Evolutionary conservation across 768 basidiomycete species (phyloP).

Genomic region (Boletus barrowsii): DNA sequence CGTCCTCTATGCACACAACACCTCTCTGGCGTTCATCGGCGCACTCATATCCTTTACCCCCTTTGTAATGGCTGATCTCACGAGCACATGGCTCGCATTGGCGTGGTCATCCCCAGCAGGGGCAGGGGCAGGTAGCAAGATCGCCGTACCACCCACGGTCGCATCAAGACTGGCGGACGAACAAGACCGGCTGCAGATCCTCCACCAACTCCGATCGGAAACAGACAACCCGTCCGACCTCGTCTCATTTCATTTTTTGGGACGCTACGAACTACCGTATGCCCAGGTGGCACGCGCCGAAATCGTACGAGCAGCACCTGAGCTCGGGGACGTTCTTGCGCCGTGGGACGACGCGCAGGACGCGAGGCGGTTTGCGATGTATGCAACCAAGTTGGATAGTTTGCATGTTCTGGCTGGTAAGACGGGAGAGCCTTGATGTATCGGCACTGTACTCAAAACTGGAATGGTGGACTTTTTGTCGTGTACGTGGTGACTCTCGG

Average conservation of each 20-base stretch:
- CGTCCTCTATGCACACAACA: slow-evolving; percentile 45
- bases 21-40: slow-evolving; percentile 46
- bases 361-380: slow-evolving; percentile 24
- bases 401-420: slow-evolving; percentile 16
- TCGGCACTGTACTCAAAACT: too few relatives aligned
- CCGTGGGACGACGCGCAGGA: slow-evolving; percentile 30
- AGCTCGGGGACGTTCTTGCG: slow-evolving; percentile 16
- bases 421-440: background rate
- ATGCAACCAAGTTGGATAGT: slow-evolving; percentile 27
- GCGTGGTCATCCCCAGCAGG: slow-evolving; percentile 32
- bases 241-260: slow-evolving; percentile 26
- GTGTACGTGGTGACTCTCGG: too few relatives aligned
- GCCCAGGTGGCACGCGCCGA: slow-evolving; percentile 18
- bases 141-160: slow-evolving; percentile 34
- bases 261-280: slow-evolving; percentile 20
- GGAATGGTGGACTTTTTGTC: too few relatives aligned
- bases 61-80: slow-evolving; percentile 47
- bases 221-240: slow-evolving; percentile 27
- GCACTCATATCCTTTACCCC: slow-evolving; percentile 44
- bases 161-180: slow-evolving; percentile 39
- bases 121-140: background rate
- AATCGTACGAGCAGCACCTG: slow-evolving; percentile 9
- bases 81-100: slow-evolving; percentile 47
- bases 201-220: slow-evolving; percentile 18
- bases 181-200: slow-evolving; percentile 28